Percentiles rank a stretch among this genome's conserved stretches.
phyloP scores from a whole-genome alignment of 345 rosid species.

The Eucalyptus marginata region DNA sequence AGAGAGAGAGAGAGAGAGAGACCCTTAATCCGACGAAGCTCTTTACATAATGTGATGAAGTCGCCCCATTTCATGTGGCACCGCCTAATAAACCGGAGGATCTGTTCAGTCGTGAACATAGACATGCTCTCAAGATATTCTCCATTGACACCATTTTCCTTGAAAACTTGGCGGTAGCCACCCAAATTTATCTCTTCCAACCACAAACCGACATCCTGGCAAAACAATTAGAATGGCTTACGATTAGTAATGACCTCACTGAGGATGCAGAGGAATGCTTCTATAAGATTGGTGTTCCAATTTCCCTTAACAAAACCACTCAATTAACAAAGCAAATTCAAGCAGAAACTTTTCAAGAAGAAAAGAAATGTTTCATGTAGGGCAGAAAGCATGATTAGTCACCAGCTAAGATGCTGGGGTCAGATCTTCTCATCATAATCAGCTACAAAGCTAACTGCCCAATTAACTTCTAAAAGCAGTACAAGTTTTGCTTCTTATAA shows the following conservation, averaged over 20 bases:
- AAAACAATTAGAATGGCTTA: background rate
- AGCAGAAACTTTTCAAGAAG: background rate
- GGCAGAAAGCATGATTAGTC: background rate
- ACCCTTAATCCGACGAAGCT: conserved; percentile 97
- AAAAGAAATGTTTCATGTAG: background rate
- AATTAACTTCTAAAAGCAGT: background rate
- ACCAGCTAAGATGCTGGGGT: background rate
- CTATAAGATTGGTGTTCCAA: background rate
- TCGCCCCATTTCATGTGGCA: conserved; percentile 99
- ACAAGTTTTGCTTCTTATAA: background rate
- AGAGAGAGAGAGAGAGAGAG: background rate
- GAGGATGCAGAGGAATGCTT: background rate
- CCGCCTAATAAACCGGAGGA: conserved; percentile 94
- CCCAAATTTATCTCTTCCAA: conserved; percentile 89
- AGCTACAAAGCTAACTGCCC: background rate
- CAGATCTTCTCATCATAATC: background rate
- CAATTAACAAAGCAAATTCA: background rate
- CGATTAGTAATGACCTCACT: background rate
- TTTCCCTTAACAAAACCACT: background rate
- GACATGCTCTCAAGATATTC: conserved; percentile 98
- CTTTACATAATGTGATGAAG: conserved; percentile 98
- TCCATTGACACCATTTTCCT: conserved; percentile 90
- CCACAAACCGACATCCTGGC: conserved; percentile 78
- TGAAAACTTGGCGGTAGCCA: conserved; percentile 76
- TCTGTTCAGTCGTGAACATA: conserved; percentile 98